Evolutionary conservation across 2,329 filamentous ascomycete species (phyloP).

Genomic region (Amauroascus verrucosus): DNA sequence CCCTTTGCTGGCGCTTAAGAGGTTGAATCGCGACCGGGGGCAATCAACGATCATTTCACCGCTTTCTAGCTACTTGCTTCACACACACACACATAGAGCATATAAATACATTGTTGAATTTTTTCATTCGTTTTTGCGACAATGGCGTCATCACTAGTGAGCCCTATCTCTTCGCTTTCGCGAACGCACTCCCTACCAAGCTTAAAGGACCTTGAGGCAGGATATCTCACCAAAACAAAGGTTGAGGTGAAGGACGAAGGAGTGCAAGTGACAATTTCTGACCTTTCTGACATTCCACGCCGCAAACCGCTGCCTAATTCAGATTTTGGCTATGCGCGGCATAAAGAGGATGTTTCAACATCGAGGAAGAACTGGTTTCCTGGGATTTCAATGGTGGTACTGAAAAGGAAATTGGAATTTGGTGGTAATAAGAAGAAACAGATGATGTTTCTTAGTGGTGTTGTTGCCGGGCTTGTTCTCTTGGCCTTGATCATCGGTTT

Average conservation of each 20-base stretch:
- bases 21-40: background rate
- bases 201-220: conserved; percentile 11
- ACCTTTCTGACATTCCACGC: conserved; percentile 13
- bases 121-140: background rate
- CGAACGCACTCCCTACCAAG: conserved; percentile 5
- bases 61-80: background rate
- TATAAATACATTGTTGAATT: too few species aligned
- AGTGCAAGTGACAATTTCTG: conserved; percentile 8
- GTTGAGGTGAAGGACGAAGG: conserved; percentile 10
- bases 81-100: too few species aligned
- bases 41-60: background rate
- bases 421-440: conserved; percentile 12
- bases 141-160: background rate
- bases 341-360: background rate
- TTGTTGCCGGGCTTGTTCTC: conserved; percentile 17
- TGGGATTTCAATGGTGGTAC: background rate
- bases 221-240: background rate
- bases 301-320: conserved; percentile 17
- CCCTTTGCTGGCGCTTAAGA: background rate
- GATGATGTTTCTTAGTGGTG: conserved; percentile 12
- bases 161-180: conserved; percentile 6
- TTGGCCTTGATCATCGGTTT: conserved; percentile 28
- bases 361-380: background rate
- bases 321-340: background rate
- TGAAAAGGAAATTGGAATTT: background rate